Evolutionary conservation across 768 basidiomycete species (phyloP).

Genomic region (Suillus cothurnatus): DNA sequence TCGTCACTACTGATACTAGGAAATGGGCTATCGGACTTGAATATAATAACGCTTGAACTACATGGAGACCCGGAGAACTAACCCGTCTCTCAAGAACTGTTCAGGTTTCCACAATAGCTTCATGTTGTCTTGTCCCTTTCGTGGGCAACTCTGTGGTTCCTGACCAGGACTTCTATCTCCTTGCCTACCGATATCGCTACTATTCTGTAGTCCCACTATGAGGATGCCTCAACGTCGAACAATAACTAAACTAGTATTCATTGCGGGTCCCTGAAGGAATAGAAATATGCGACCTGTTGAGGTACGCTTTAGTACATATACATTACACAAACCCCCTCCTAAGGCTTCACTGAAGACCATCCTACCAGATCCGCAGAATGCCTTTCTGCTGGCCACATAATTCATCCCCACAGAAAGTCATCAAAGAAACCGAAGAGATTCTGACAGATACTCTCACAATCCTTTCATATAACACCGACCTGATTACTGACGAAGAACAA

Average conservation of each 20-base stretch:
- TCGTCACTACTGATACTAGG: background rate
- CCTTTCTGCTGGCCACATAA: background rate
- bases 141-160: background rate
- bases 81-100: background rate
- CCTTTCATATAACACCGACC: background rate
- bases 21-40: background rate
- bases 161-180: background rate
- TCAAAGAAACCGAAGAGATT: background rate
- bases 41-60: background rate
- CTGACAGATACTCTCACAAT: background rate
- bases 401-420: background rate
- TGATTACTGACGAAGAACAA: background rate
- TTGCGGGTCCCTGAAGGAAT: background rate
- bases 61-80: background rate
- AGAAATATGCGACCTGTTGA: background rate
- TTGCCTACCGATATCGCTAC: background rate
- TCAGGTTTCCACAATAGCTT: background rate
- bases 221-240: background rate
- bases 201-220: background rate
- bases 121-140: background rate
- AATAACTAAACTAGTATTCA: background rate
- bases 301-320: background rate
- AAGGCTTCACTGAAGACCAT: background rate
- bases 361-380: background rate
- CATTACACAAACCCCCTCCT: background rate